Conservation (phyloP, 495 filamentous ascomycete genomes). For the Aspergillus nidulans region DNA sequence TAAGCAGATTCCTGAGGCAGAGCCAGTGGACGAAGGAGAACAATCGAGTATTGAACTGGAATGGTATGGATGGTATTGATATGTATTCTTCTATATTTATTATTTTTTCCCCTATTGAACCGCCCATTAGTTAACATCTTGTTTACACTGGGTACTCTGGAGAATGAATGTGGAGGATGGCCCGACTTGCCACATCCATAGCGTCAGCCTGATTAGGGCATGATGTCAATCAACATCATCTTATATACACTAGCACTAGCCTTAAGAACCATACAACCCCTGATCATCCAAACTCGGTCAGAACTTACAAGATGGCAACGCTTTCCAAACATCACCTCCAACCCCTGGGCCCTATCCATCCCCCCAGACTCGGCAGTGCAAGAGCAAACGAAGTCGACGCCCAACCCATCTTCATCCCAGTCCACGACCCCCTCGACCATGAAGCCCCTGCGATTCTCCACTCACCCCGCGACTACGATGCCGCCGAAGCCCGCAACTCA, state of each 20-base stretch:
- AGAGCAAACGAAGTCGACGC: slow-evolving; percentile 22
- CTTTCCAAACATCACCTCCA: not conserved
- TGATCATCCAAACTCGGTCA: too few relatives aligned
- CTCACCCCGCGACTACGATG: slow-evolving; percentile 19
- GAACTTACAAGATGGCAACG: slow-evolving; percentile 9
- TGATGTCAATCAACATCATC: not conserved
- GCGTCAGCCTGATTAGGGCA: not conserved
- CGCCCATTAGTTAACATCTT: too few relatives aligned
- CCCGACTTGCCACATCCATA: not conserved
- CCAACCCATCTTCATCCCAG: slow-evolving; percentile 18
- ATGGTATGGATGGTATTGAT: too few relatives aligned
- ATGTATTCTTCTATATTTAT: too few relatives aligned
- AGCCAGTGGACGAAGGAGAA: too few relatives aligned
- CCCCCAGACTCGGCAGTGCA: slow-evolving; percentile 14
- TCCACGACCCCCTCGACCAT: slow-evolving; percentile 26
- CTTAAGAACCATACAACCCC: not conserved
- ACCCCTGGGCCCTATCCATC: slow-evolving; percentile 26
- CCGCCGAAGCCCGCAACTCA: slow-evolving; percentile 14
- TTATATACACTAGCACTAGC: not conserved
- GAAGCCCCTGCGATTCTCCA: slow-evolving; percentile 26
- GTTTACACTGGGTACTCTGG: too few relatives aligned
- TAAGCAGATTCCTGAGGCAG: too few relatives aligned
- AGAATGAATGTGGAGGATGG: too few relatives aligned
- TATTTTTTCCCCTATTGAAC: too few relatives aligned
- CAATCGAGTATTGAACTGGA: too few relatives aligned